These are phyloP conservation scores for Anthracocystis walkeri DNA, from an alignment of 1,284 basidiomycete genomes.

Conservation along the genomic window DNA sequence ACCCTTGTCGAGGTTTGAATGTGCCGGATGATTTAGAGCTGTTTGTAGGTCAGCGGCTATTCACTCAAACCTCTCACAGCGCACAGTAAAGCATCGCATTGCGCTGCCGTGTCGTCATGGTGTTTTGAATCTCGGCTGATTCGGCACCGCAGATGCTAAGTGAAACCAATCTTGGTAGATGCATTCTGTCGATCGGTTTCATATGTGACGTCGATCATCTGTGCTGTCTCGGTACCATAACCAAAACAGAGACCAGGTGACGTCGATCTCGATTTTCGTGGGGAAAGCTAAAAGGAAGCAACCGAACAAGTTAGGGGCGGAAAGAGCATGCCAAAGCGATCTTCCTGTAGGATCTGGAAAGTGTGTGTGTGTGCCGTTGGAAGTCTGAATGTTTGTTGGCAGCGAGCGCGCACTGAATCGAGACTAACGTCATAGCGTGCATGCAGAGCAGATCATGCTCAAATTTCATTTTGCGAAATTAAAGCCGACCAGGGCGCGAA, in stretches of 20 bases:
- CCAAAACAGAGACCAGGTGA: background rate
- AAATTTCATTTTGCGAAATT: background rate
- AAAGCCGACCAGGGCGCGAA: background rate
- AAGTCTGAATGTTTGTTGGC: constrained; percentile 7
- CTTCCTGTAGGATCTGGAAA: constrained; percentile 1
- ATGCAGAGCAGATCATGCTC: constrained; percentile 5
- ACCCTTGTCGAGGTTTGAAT: no score
- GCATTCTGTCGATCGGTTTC: constrained; percentile 11
- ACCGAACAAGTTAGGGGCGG: no score
- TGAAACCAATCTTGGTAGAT: background rate
- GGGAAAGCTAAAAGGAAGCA: no score
- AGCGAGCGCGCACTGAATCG: no score
- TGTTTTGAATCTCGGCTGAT: constrained; percentile 1
- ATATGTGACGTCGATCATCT: constrained; percentile 12
- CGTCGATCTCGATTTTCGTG: constrained; percentile 1
- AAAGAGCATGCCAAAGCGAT: constrained; percentile 5
- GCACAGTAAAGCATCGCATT: no score
- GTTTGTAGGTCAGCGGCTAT: background rate
- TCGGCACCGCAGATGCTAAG: background rate
- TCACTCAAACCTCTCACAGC: no score
- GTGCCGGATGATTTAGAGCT: background rate
- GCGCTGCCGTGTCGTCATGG: constrained; percentile 3
- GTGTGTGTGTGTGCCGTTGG: background rate
- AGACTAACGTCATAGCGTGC: constrained; percentile 7
- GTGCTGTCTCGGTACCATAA: background rate